Conservation (phyloP, 495 filamentous ascomycete genomes). For the Hamigera avellanea region DNA sequence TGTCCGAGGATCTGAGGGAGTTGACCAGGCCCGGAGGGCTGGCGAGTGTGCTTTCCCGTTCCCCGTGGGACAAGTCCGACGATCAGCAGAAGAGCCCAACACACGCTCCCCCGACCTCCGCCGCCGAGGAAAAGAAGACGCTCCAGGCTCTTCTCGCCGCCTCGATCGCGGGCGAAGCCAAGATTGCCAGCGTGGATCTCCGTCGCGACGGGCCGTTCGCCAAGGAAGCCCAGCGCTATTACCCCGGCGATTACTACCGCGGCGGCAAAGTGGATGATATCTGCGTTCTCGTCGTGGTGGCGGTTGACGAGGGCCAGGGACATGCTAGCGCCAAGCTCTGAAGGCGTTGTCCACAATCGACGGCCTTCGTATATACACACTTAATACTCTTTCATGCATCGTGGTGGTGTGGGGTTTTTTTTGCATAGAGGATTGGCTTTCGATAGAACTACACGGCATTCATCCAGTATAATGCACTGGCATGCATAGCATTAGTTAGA, state of each 20-base stretch:
- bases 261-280: constrained; percentile 93
- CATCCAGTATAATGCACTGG: too few species aligned
- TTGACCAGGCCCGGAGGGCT: constrained; percentile 38
- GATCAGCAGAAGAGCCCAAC: constrained; percentile 2
- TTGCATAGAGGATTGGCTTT: too few species aligned
- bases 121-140: constrained; percentile 12
- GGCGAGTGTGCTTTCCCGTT: constrained; percentile 11
- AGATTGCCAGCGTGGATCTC: constrained; percentile 65
- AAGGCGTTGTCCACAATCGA: too few species aligned
- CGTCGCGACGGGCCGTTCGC: constrained; percentile 86
- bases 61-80: too few species aligned
- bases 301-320: constrained; percentile 34
- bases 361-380: too few species aligned
- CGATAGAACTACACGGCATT: too few species aligned
- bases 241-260: constrained; percentile 68
- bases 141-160: constrained; percentile 71
- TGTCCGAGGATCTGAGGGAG: constrained; percentile 39
- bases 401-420: too few species aligned
- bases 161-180: constrained; percentile 68
- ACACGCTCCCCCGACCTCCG: constrained; percentile 3
- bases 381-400: too few species aligned
- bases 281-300: constrained; percentile 64
- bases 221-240: constrained; percentile 78
- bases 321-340: too few species aligned
- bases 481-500: too few species aligned